A percentile compares a stretch with the other conserved stretches of the same genome.
These are phyloP conservation scores for Chamaenerion angustifolium DNA, from an alignment of 345 rosid species.

Conservation along the genomic window DNA sequence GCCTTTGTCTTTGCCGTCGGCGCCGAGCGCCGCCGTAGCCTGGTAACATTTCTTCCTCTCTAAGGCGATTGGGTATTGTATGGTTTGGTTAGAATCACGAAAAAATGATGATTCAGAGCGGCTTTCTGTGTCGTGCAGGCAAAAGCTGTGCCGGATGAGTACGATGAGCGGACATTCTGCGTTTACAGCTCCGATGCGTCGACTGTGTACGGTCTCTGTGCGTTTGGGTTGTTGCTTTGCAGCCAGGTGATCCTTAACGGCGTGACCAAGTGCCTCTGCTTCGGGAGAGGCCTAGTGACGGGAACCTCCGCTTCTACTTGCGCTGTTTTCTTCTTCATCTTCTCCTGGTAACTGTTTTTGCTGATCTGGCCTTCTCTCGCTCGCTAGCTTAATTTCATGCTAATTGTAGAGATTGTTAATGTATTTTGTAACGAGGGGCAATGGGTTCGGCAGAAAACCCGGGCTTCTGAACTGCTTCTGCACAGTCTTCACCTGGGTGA, in stretches of 20 bases:
- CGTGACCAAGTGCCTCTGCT: constrained; percentile 83
- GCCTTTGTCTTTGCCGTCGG: constrained; percentile 93
- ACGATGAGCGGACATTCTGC: constrained; percentile 70
- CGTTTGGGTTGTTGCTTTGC: constrained; percentile 55
- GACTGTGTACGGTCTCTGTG: constrained; percentile 69
- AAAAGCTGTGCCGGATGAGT: constrained; percentile 43
- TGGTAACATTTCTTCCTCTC: constrained; percentile 21
- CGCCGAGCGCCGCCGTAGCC: constrained; percentile 93
- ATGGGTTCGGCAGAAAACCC: no score
- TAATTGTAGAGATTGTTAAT: not conserved
- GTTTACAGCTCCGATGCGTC: constrained; percentile 63
- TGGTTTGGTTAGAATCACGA: no score
- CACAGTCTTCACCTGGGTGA: no score
- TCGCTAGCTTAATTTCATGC: not conserved
- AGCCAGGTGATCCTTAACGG: constrained; percentile 63
- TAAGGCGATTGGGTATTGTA: no score
- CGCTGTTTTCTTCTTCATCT: constrained; percentile 65
- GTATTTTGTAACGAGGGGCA: not conserved
- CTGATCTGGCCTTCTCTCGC: not conserved
- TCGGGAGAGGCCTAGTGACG: constrained; percentile 58
- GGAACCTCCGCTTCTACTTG: constrained; percentile 45
- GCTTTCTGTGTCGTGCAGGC: constrained; percentile 27
- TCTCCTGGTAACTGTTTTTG: constrained; percentile 53
- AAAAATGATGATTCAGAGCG: no score
- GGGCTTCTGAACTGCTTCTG: no score